A percentile compares a stretch with the other conserved stretches of the same genome.
These are phyloP conservation scores for Nemania serpens DNA, from an alignment of 2,329 filamentous ascomycete genomes.

Conservation along the genomic window DNA sequence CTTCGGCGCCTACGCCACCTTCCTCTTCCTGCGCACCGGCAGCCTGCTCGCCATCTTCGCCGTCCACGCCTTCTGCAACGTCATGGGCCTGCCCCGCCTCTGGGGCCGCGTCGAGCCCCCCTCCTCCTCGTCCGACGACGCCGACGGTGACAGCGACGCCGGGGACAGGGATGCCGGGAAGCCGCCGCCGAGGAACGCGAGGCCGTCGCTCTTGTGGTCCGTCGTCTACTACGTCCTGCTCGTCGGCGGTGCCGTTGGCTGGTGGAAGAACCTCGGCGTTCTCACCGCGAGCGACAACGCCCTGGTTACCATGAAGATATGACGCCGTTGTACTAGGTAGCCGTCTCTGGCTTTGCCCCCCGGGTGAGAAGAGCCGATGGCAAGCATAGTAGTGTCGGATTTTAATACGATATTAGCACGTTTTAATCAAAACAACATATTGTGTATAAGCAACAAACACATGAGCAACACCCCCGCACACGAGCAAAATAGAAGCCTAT, in stretches of 20 bases:
- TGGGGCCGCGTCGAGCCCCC: slow-evolving; percentile 74
- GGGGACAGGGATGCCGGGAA: slow-evolving; percentile 8
- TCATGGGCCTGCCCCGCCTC: slow-evolving; percentile 83
- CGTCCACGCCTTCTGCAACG: slow-evolving; percentile 90
- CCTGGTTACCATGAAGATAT: slow-evolving; percentile 45
- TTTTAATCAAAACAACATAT: no score
- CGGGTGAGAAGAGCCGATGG: no score
- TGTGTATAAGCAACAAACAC: no score
- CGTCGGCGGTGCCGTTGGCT: slow-evolving; percentile 70
- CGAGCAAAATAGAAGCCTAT: no score
- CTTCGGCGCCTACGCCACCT: slow-evolving; percentile 92
- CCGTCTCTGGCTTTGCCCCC: no score
- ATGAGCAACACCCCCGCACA: no score
- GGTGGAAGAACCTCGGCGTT: slow-evolving; percentile 71
- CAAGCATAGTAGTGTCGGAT: no score
- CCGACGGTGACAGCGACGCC: slow-evolving; percentile 29
- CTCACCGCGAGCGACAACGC: slow-evolving; percentile 69
- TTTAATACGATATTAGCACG: no score
- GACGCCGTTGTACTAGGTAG: not conserved
- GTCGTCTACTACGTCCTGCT: slow-evolving; percentile 79
- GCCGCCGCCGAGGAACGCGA: slow-evolving; percentile 34
- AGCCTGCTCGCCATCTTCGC: slow-evolving; percentile 76
- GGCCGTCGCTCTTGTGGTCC: slow-evolving; percentile 65
- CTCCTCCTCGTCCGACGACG: slow-evolving; percentile 18
- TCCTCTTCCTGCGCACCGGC: slow-evolving; percentile 83